phyloP scores from a whole-genome alignment of 768 basidiomycete genomes.

The Dendrothele bispora region DNA sequence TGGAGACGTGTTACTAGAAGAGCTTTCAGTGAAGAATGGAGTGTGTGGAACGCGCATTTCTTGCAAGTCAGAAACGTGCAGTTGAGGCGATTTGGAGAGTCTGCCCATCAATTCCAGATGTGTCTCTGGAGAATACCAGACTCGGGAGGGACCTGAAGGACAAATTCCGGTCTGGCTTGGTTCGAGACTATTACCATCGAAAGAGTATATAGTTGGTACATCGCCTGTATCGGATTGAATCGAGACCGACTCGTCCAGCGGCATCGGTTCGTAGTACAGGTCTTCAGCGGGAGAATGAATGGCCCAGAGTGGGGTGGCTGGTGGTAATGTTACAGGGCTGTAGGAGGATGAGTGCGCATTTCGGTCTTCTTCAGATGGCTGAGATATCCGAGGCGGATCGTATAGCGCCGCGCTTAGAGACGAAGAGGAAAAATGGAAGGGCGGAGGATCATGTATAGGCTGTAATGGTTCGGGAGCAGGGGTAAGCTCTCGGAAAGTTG shows the following conservation, averaged over 20 bases:
- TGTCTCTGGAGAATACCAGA: background rate
- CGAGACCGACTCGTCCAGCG: conserved; percentile 28
- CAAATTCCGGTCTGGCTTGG: conserved; percentile 3
- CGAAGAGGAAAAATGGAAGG: conserved; percentile 62
- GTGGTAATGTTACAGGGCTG: background rate
- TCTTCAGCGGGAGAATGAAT: conserved; percentile 13
- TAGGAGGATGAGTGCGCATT: background rate
- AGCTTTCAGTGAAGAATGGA: conserved; percentile 5
- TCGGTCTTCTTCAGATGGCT: background rate
- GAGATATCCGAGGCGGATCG: conserved; percentile 24
- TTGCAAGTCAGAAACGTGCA: conserved; percentile 4
- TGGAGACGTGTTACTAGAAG: conserved; percentile 3
- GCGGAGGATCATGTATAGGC: conserved; percentile 37
- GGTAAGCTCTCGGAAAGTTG: conserved; percentile 30
- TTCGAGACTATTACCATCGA: conserved; percentile 3
- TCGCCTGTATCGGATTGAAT: conserved; percentile 8
- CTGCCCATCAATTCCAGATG: too few species aligned
- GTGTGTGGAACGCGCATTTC: background rate
- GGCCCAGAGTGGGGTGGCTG: conserved; percentile 10
- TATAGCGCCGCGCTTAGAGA: conserved; percentile 61
- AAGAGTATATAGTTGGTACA: conserved; percentile 8
- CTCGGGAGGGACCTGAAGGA: conserved; percentile 3
- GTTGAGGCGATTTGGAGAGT: background rate
- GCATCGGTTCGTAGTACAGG: conserved; percentile 22
- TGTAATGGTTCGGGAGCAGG: conserved; percentile 23